Evolutionary conservation across 2,329 filamentous ascomycete genomes (phyloP).

Genomic region (Diplodia sapinea): DNA sequence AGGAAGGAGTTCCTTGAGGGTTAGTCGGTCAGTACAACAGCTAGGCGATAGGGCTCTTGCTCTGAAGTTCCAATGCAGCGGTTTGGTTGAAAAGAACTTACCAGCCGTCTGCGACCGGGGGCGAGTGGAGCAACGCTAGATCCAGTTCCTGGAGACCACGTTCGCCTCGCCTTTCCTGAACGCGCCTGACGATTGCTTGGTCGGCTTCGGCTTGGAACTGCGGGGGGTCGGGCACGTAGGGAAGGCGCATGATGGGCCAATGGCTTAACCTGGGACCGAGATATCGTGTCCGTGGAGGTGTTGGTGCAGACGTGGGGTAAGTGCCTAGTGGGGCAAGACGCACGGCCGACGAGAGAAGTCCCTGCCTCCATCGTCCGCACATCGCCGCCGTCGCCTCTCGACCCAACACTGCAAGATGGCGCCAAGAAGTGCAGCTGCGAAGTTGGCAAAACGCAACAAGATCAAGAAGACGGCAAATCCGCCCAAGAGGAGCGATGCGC

Average conservation of each 20-base stretch:
- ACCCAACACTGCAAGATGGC: constrained; percentile 8
- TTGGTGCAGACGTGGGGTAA: constrained; percentile 1
- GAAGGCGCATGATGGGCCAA: constrained; percentile 56
- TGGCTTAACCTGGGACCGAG: background rate
- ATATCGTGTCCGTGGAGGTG: background rate
- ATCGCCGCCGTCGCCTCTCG: background rate
- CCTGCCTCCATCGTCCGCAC: background rate
- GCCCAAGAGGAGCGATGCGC: constrained; percentile 15
- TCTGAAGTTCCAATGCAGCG: too few species aligned
- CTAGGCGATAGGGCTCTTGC: too few species aligned
- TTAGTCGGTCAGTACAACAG: background rate
- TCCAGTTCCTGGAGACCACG: constrained; percentile 60
- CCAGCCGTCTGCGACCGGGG: constrained; percentile 63
- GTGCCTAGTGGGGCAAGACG: background rate
- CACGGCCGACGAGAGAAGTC: background rate
- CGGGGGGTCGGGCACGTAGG: constrained; percentile 60
- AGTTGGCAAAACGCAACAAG: constrained; percentile 1
- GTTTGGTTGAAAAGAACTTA: constrained; percentile 33
- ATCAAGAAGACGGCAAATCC: constrained; percentile 10
- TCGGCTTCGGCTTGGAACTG: constrained; percentile 54
- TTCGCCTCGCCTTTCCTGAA: constrained; percentile 58
- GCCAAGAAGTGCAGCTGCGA: constrained; percentile 6
- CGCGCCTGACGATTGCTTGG: constrained; percentile 57
- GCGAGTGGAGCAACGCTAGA: constrained; percentile 60
- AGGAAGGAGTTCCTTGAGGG: constrained; percentile 59